Evolutionary conservation across 768 basidiomycete species (phyloP).

Genomic region (Suillus spraguei): DNA sequence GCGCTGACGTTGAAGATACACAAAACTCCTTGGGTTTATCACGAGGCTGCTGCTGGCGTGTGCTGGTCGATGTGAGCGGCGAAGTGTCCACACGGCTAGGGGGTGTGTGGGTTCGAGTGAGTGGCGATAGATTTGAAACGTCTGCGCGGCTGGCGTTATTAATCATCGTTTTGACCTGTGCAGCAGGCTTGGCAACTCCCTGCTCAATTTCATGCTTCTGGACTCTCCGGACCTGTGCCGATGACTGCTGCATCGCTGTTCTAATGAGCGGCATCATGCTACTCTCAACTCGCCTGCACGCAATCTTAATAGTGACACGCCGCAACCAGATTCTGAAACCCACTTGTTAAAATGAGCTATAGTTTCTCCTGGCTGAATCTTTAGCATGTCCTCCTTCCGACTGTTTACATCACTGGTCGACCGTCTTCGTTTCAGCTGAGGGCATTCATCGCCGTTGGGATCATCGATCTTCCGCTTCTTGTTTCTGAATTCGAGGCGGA

Average conservation of each 20-base stretch:
- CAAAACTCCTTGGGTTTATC: slow-evolving; percentile 49
- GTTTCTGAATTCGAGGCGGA: slow-evolving; percentile 56
- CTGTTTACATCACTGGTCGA: slow-evolving; percentile 17
- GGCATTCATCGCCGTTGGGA: slow-evolving; percentile 30
- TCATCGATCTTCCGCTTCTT: slow-evolving; percentile 44
- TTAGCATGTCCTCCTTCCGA: slow-evolving; percentile 32
- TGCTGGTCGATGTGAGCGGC: slow-evolving; percentile 19
- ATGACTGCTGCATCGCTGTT: slow-evolving; percentile 60
- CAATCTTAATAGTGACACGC: slow-evolving; percentile 16
- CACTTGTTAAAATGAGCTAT: slow-evolving; percentile 78
- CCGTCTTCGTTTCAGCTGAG: slow-evolving; percentile 32
- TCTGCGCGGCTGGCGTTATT: slow-evolving; percentile 11
- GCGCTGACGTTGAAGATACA: slow-evolving; percentile 51
- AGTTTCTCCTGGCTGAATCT: slow-evolving; percentile 68
- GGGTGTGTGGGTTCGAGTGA: slow-evolving; percentile 16
- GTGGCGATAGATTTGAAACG: slow-evolving; percentile 20
- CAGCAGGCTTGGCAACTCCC: slow-evolving; percentile 19
- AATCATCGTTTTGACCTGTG: slow-evolving; percentile 22
- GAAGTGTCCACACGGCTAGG: slow-evolving; percentile 12
- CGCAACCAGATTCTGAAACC: slow-evolving; percentile 22
- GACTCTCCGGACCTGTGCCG: slow-evolving; percentile 50
- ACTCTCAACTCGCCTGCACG: slow-evolving; percentile 68
- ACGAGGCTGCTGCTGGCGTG: slow-evolving; percentile 18
- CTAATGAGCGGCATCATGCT: slow-evolving; percentile 67
- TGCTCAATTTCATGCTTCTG: slow-evolving; percentile 35